Percentiles rank a stretch among this genome's conserved stretches.
Evolutionary conservation across 2,329 filamentous ascomycete genomes (phyloP).

Genomic region (Magnaporthiopsis incrustans): DNA sequence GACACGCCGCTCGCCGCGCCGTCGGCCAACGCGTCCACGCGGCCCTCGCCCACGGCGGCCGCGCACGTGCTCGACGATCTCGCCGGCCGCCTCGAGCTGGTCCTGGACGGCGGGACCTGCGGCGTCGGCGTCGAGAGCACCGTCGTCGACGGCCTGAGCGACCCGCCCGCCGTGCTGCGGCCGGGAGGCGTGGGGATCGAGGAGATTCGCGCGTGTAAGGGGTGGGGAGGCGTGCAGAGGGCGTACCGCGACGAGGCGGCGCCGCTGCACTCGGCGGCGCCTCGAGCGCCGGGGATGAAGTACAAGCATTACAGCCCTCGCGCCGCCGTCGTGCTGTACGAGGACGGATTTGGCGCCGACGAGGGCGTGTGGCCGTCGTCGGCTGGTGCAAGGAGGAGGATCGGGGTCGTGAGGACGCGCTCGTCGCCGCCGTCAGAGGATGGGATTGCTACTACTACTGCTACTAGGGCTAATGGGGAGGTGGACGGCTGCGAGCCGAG

Average conservation of each 20-base stretch:
- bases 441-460: neutral
- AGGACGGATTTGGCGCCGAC: conserved; percentile 37
- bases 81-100: conserved; percentile 70
- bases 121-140: conserved; percentile 92
- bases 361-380: conserved; percentile 23
- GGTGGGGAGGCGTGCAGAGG: conserved; percentile 72
- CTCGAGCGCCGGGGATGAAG: conserved; percentile 94
- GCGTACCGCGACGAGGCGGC: conserved; percentile 72
- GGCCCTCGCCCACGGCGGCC: conserved; percentile 84
- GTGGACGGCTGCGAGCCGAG: conserved; percentile 23
- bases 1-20: conserved; percentile 79
- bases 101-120: conserved; percentile 83
- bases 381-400: conserved; percentile 7
- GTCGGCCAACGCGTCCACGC: conserved; percentile 89
- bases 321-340: conserved; percentile 77
- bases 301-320: conserved; percentile 96
- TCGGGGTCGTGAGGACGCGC: conserved; percentile 50
- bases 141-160: conserved; percentile 81
- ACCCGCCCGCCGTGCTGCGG: conserved; percentile 72
- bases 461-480: too few species aligned
- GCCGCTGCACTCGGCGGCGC: conserved; percentile 38
- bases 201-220: conserved; percentile 61
- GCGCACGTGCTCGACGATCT: conserved; percentile 85
- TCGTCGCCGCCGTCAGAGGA: conserved; percentile 35
- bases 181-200: conserved; percentile 85